Base-by-base conservation (phyloP, 2,329 filamentous ascomycete genomes). In the Fusarium domesticum region DNA sequence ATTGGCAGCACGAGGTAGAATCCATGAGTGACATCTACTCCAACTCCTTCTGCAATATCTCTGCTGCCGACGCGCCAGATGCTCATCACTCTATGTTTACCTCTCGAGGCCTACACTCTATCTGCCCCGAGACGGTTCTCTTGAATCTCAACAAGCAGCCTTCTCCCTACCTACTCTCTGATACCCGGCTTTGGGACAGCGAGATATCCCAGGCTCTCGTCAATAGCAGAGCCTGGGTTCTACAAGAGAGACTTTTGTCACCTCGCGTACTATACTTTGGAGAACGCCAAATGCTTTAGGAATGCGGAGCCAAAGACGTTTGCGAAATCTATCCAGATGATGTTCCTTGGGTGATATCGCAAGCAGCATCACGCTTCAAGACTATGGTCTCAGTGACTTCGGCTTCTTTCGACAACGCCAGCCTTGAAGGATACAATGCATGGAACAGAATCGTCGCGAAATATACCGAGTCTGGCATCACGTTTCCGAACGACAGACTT, bases 401-500 rank as follows among this genome's bases (percentile, higher is more conserved):
- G n/a, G n/a, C n/a, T n/a, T n/a, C n/a, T n/a, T n/a, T n/a, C n/a
- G n/a, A n/a, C n/a, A n/a, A n/a, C n/a, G n/a, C n/a, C n/a, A n/a
- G n/a, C n/a, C n/a, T n/a, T n/a, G n/a, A n/a, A n/a, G n/a, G n/a
- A n/a, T n/a, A n/a, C n/a, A n/a, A n/a, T n/a, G n/a, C n/a, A n/a
- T 50, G 36, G 32, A 43, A 38, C 10, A n/a, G 20, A 4, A 35
- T 46, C 15, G 45, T 43, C 6, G 16, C 32, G 8, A 5, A 10
- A n/a, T 48, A 45, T 15, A 39, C 36, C 33, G 25, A 30, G 4
- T 45, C 18, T 23, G 33, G 2, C 3, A 39, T 53, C 7, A 50
- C 41, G 8, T 39, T 45, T 20, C 31, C 47, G 3, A 17, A 36
- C 14, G 45, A 48, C 18, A 51, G 42, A 17, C 16, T 50, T 4